Conservation (phyloP, 176 grass and related monocot genomes). For the Oryza australiensis region DNA sequence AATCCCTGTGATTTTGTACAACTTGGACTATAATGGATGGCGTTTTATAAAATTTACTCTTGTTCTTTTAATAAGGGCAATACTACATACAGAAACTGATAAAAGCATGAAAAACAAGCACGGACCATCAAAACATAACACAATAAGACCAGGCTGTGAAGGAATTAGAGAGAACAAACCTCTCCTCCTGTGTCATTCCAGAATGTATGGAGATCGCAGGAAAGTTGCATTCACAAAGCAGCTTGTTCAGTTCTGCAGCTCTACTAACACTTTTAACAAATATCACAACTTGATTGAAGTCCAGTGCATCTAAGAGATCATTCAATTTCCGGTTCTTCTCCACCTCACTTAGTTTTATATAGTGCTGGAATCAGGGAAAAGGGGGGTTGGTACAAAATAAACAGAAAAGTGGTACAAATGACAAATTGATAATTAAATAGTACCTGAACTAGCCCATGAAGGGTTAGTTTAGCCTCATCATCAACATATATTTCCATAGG, state of each 20-base stretch:
- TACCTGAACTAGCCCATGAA: slow-evolving; percentile 87
- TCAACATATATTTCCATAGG: slow-evolving; percentile 92
- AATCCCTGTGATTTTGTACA: no score
- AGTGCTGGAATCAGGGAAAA: slow-evolving; percentile 48
- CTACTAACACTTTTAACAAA: slow-evolving; percentile 78
- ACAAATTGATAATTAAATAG: not conserved
- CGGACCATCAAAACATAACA: not conserved
- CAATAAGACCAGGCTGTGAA: not conserved
- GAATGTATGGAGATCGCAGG: slow-evolving; percentile 80
- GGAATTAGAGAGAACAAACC: slow-evolving; percentile 29
- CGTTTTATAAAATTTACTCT: no score
- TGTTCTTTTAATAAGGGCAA: not conserved
- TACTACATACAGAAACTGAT: not conserved
- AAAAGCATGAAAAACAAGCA: not conserved
- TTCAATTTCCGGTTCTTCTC: slow-evolving; percentile 96
- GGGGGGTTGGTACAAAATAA: not conserved
- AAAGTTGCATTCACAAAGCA: slow-evolving; percentile 76
- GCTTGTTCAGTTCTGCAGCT: slow-evolving; percentile 69
- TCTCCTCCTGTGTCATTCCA: slow-evolving; percentile 77
- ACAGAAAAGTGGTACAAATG: not conserved
- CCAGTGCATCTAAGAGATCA: slow-evolving; percentile 84
- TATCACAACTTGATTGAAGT: slow-evolving; percentile 84
- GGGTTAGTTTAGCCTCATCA: slow-evolving; percentile 74
- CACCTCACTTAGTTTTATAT: slow-evolving; percentile 79
- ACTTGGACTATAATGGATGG: no score